Evolutionary conservation across 2,329 filamentous ascomycete genomes (phyloP).

Genomic region (Colletotrichum lupini): DNA sequence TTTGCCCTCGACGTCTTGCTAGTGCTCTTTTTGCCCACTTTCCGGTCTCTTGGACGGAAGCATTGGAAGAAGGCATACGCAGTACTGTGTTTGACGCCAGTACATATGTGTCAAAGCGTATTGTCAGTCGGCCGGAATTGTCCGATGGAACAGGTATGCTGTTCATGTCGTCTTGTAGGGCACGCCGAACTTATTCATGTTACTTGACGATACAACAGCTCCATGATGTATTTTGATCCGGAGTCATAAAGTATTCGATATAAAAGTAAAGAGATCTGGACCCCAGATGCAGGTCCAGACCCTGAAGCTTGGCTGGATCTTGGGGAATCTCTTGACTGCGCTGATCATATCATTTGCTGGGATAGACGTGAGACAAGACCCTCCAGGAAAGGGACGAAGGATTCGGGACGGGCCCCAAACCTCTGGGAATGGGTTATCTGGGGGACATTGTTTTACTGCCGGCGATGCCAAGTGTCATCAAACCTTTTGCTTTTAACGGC

Average conservation of each 20-base stretch:
- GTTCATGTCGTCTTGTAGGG: no score
- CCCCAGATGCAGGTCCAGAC: neutral
- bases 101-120: no score
- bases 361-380: neutral
- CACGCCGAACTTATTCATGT: no score
- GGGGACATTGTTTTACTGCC: neutral
- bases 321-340: neutral
- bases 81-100: no score
- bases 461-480: neutral
- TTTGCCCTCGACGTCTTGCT: no score
- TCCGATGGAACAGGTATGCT: no score
- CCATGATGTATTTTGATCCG: neutral
- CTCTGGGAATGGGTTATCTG: neutral
- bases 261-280: no score
- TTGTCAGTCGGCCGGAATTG: no score
- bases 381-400: neutral
- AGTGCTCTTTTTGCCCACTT: no score
- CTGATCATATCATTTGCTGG: slow-evolving; percentile 3
- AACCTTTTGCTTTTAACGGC: neutral
- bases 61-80: no score
- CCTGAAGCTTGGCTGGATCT: neutral
- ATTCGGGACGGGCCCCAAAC: neutral
- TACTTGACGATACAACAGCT: neutral
- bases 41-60: no score
- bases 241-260: no score